Conservation (phyloP, 768 basidiomycete species). For the Ephemerocybe angulata region DNA sequence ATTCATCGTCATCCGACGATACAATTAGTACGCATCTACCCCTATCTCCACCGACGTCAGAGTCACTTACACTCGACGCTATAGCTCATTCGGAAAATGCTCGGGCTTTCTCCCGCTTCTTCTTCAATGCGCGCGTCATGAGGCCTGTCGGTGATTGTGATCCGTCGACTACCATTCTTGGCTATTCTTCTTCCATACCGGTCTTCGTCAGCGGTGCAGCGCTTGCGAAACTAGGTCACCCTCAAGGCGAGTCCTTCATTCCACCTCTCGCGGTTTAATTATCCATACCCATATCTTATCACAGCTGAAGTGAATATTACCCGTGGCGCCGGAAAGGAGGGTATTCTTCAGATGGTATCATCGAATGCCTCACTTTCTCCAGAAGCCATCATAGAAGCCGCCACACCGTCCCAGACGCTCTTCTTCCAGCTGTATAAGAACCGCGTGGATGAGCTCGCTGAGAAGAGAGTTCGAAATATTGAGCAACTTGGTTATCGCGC, state of each 20-base stretch:
- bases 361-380: slow-evolving; percentile 71
- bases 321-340: slow-evolving; percentile 56
- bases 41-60: neutral
- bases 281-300: neutral
- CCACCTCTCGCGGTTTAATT: neutral
- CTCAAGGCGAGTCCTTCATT: slow-evolving; percentile 42
- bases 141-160: slow-evolving; percentile 59
- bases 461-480: slow-evolving; percentile 65
- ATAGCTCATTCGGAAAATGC: slow-evolving; percentile 65
- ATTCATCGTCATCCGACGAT: slow-evolving; percentile 84
- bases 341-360: slow-evolving; percentile 84
- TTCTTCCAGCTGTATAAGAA: slow-evolving; percentile 91
- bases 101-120: slow-evolving; percentile 80
- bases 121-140: slow-evolving; percentile 84
- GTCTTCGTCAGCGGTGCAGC: slow-evolving; percentile 83
- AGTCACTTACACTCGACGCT: slow-evolving; percentile 15
- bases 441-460: slow-evolving; percentile 60
- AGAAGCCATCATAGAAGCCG: slow-evolving; percentile 56
- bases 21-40: slow-evolving; percentile 57
- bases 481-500: slow-evolving; percentile 77
- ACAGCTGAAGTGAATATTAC: slow-evolving; percentile 84
- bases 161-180: slow-evolving; percentile 71
- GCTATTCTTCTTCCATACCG: slow-evolving; percentile 68
- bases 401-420: slow-evolving; percentile 53
- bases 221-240: slow-evolving; percentile 83